Evolutionary conservation across 2,329 filamentous ascomycete species (phyloP).

Genomic region (Epichloe bromicola): DNA sequence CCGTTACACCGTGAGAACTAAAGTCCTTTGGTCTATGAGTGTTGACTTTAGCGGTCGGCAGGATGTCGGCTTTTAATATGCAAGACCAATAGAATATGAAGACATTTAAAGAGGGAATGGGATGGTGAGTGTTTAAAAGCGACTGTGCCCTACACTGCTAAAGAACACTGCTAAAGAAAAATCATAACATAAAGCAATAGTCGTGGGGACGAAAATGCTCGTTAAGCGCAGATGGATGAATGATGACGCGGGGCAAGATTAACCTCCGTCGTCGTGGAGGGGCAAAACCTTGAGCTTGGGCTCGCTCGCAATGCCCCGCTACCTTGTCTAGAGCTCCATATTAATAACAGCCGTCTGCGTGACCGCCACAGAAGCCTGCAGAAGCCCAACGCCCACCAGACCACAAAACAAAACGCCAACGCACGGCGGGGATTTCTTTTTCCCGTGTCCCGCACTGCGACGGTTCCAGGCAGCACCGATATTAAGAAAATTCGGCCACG

Average conservation of each 20-base stretch:
- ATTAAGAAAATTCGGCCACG: conserved; percentile 19
- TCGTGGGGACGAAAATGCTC: not conserved
- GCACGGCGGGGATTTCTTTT: conserved; percentile 13
- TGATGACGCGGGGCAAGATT: not conserved
- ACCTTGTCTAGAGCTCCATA: not conserved
- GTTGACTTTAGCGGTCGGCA: not conserved
- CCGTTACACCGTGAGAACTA: not conserved
- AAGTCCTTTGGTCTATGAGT: not conserved
- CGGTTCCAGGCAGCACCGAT: conserved; percentile 6
- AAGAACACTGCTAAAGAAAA: not conserved
- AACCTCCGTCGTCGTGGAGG: not conserved
- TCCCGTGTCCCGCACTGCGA: conserved; percentile 17
- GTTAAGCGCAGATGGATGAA: not conserved
- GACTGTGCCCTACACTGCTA: not conserved
- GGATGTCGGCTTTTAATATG: not conserved
- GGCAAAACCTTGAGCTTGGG: not conserved
- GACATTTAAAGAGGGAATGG: not conserved
- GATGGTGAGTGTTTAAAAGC: not conserved
- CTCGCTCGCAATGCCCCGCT: not conserved
- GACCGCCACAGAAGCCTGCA: not conserved
- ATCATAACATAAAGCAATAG: not conserved
- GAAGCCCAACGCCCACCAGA: not conserved
- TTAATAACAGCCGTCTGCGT: not conserved
- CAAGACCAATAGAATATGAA: not conserved
- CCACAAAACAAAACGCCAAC: not conserved